Conservation (phyloP, 306 rosid species). For the Begonia loranthoides region DNA sequence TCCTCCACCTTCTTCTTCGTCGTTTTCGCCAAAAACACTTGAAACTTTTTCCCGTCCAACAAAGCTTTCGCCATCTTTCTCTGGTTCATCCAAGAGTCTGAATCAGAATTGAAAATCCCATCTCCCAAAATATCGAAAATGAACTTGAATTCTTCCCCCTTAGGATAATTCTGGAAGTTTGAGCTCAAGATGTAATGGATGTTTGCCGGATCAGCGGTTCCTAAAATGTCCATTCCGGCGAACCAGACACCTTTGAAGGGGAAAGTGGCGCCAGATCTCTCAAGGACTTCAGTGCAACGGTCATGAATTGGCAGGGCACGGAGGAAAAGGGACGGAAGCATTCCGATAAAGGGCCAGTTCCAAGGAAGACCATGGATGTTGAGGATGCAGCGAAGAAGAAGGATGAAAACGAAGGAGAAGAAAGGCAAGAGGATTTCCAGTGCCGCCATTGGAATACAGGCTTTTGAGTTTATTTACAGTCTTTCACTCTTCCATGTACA, state of each 20-base stretch:
- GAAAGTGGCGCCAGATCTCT: constrained; percentile 9
- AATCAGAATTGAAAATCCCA: constrained; percentile 20
- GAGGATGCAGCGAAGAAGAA: no score
- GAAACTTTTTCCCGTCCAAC: background rate
- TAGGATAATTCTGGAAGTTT: constrained; percentile 16
- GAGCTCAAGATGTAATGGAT: constrained; percentile 15
- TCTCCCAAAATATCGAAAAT: constrained; percentile 24
- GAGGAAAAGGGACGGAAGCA: constrained; percentile 8
- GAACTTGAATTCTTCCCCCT: constrained; percentile 15
- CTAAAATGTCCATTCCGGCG: constrained; percentile 1
- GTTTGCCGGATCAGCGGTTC: constrained; percentile 24
- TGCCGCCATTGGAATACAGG: no score
- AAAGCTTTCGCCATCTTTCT: constrained; percentile 9
- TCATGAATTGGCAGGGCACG: constrained; percentile 10
- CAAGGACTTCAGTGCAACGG: background rate
- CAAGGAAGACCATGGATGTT: background rate
- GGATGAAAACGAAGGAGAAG: no score
- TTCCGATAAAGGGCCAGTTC: constrained; percentile 31
- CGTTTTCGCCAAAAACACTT: constrained; percentile 1
- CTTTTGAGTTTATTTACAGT: no score
- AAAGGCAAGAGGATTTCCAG: no score
- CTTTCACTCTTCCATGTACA: no score
- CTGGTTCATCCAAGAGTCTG: constrained; percentile 13
- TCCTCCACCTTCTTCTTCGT: constrained; percentile 13
- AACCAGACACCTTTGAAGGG: constrained; percentile 25